phyloP scores from a whole-genome alignment of 495 filamentous ascomycete genomes.

The Apiosordaria backusii region DNA sequence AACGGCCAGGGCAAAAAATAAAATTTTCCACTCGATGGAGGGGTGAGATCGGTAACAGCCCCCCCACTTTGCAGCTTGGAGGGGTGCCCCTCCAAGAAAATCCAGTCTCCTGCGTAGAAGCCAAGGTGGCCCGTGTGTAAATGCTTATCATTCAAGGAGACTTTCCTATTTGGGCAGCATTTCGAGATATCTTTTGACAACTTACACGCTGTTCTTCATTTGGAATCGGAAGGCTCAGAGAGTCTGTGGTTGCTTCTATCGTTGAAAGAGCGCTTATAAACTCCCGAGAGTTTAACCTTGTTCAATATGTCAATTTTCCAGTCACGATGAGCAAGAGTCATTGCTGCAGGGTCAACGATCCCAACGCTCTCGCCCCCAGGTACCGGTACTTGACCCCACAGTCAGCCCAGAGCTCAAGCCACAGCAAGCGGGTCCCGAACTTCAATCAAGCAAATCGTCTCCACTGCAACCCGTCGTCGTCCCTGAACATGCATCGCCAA shows the following conservation, averaged over 20 bases:
- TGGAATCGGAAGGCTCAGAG: too few species aligned
- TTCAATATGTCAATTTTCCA: too few species aligned
- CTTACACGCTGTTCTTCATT: too few species aligned
- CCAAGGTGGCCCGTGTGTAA: background rate
- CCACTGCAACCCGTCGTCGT: background rate
- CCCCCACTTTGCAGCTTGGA: background rate
- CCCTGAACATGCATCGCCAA: background rate
- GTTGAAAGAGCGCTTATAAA: too few species aligned
- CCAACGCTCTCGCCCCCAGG: background rate
- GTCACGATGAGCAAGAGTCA: background rate
- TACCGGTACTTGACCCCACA: background rate
- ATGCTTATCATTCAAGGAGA: background rate
- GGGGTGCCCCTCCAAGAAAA: background rate
- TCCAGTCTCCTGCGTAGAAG: background rate
- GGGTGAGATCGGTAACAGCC: background rate
- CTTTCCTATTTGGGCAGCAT: background rate
- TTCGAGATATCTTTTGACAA: too few species aligned
- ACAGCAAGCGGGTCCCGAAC: slow-evolving; percentile 2
- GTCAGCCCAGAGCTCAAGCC: slow-evolving; percentile 3
- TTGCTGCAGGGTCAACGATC: background rate
- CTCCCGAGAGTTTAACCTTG: too few species aligned
- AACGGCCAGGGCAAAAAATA: background rate
- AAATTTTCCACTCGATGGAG: background rate
- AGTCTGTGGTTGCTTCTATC: too few species aligned
- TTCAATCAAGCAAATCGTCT: background rate